phyloP scores from a whole-genome alignment of 768 basidiomycete species.

The Candolleomyces aberdarensis region DNA sequence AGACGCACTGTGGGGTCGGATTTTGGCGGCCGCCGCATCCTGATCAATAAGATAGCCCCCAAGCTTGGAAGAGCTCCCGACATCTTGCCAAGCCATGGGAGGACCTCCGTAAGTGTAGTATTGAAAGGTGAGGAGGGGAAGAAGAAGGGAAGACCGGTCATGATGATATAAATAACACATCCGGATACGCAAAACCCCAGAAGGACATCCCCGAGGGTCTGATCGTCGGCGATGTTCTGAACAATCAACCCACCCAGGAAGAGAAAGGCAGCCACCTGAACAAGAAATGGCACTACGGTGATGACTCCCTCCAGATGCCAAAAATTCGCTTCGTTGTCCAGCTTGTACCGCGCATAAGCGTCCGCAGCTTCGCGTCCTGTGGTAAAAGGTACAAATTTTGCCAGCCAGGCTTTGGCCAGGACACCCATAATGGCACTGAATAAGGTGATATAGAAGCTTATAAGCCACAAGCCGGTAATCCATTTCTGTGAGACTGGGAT shows the following conservation, averaged over 20 bases:
- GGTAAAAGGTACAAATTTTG: conserved; percentile 15
- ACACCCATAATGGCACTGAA: conserved; percentile 23
- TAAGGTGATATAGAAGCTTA: conserved; percentile 21
- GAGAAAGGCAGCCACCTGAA: conserved; percentile 16
- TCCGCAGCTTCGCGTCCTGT: conserved; percentile 11
- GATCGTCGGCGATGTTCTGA: not conserved
- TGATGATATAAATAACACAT: not conserved
- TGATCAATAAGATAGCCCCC: too few relatives aligned
- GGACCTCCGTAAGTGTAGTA: conserved; percentile 1
- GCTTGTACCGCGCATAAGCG: too few relatives aligned
- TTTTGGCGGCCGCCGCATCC: too few relatives aligned
- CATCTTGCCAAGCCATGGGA: not conserved
- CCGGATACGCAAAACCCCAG: not conserved
- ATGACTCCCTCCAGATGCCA: too few relatives aligned
- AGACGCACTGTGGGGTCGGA: too few relatives aligned
- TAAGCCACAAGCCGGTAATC: conserved; percentile 22
- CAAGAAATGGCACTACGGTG: not conserved
- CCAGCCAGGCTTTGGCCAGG: conserved; percentile 21
- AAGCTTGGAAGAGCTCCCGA: not conserved
- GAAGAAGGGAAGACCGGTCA: not conserved
- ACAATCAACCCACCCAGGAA: conserved; percentile 16
- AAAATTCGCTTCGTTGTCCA: too few relatives aligned
- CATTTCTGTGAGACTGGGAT: conserved; percentile 14
- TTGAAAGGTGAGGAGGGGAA: not conserved
- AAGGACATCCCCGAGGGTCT: too few relatives aligned